A percentile compares a stretch with the other conserved stretches of the same genome.
phyloP scores from a whole-genome alignment of 2,329 filamentous ascomycete genomes.

The Esteya vermicola region DNA sequence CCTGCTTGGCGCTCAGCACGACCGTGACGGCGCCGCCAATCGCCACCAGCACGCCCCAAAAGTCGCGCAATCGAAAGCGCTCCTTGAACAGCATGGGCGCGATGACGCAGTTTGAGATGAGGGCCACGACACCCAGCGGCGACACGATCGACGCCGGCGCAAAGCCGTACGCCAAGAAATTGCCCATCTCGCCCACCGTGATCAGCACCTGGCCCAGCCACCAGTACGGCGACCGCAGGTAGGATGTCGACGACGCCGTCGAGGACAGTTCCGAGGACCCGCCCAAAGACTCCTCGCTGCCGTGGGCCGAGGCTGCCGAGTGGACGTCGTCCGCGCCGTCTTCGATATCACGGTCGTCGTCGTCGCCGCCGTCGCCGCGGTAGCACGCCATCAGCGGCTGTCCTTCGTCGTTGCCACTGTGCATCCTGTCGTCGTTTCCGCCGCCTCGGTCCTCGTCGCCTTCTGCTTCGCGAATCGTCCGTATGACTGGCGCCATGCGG shows the following conservation, averaged over 20 bases:
- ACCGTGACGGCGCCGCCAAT: slow-evolving; percentile 82
- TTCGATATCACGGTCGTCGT: not conserved
- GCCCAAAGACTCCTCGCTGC: too few relatives aligned
- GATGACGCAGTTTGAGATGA: slow-evolving; percentile 94
- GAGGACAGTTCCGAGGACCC: too few relatives aligned
- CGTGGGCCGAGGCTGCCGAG: too few relatives aligned
- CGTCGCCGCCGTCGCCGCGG: slow-evolving; percentile 24
- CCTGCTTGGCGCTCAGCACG: slow-evolving; percentile 76
- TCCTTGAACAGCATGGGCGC: slow-evolving; percentile 91
- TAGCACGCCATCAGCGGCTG: slow-evolving; percentile 38
- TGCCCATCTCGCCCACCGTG: slow-evolving; percentile 83
- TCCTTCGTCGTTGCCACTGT: slow-evolving; percentile 27
- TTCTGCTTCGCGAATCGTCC: too few relatives aligned
- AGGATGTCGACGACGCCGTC: slow-evolving; percentile 38
- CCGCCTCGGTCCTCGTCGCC: too few relatives aligned
- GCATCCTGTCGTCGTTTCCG: too few relatives aligned
- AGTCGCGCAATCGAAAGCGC: slow-evolving; percentile 69
- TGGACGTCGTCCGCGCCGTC: too few relatives aligned
- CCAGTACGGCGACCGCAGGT: slow-evolving; percentile 88
- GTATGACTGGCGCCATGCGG: too few relatives aligned
- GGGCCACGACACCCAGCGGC: slow-evolving; percentile 86
- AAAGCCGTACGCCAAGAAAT: slow-evolving; percentile 95
- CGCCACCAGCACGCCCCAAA: slow-evolving; percentile 76
- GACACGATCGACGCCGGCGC: slow-evolving; percentile 96
- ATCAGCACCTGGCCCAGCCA: slow-evolving; percentile 91